Conservation (phyloP, 1,284 basidiomycete species). For the Cryptococcus sp. region DNA sequence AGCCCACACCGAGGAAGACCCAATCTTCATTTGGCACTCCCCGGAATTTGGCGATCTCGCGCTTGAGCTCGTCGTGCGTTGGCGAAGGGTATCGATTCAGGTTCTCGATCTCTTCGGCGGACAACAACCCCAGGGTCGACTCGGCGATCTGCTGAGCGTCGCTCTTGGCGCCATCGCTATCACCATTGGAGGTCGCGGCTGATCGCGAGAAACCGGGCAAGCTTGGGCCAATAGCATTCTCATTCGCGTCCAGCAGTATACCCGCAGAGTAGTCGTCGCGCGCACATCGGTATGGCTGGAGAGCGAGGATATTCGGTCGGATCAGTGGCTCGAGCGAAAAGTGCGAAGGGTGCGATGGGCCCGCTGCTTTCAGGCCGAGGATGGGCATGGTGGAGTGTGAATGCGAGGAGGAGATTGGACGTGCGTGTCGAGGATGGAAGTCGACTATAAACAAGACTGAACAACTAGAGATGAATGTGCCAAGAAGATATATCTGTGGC, state of each 20-base stretch:
- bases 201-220: constrained; percentile 57
- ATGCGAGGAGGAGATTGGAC: too few relatives aligned
- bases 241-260: constrained; percentile 96
- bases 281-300: constrained; percentile 93
- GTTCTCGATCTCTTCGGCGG: constrained; percentile 40
- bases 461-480: too few relatives aligned
- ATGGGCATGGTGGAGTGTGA: constrained; percentile 45
- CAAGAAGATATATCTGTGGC: too few relatives aligned
- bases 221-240: constrained; percentile 89
- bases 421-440: background rate
- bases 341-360: constrained; percentile 66
- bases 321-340: constrained; percentile 82
- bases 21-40: constrained; percentile 67
- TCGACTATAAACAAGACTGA: background rate
- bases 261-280: constrained; percentile 93
- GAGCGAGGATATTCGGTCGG: constrained; percentile 86
- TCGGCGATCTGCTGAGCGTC: constrained; percentile 17
- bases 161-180: background rate
- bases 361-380: constrained; percentile 50
- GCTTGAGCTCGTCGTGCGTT: constrained; percentile 69
- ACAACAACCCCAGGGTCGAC: constrained; percentile 41
- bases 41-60: constrained; percentile 70
- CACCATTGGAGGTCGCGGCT: constrained; percentile 2
- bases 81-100: constrained; percentile 56
- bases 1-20: constrained; percentile 94